Evolutionary conservation across 225 moss, liverwort and hornwort species (phyloP), one percentile per base, ranked within the genome.

Genomic region (Neckera pumila): DNA sequence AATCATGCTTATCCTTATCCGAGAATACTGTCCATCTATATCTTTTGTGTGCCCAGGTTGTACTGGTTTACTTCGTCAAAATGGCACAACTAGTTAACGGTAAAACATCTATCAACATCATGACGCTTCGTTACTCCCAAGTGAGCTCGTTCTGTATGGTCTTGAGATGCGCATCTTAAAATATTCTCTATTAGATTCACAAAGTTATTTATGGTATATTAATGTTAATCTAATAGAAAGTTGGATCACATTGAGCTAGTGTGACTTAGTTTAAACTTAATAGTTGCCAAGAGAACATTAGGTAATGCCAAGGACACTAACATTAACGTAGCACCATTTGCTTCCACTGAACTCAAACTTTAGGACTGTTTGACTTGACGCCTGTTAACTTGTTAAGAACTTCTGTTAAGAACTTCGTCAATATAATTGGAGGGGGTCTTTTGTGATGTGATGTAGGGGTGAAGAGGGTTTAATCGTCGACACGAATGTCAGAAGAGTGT

Each of bases 391-490:
- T 76, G 63, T 30, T n/a, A n/a, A n/a, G n/a, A n/a, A n/a, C n/a
- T n/a, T n/a, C n/a, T n/a, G 51, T 76, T 7, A 30, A 76, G 20
- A 63, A 9, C 36, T 49, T 85, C 10, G 25, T 85, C 61, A 62
- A 75, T 63, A 49, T 78, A 77, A 64, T 60, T 76, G 30, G 31
- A 86, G 53, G 43, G 30, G 31, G 31, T 31, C 40, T 51, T 77
- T 54, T 89, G 95, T 91, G 78, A 88, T 91, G 95, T 93, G 90
- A 87, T 65, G 89, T 70, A 98, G 98, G 97, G 96, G 94, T 89
- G 95, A 97, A 89, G 97, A 97, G 88, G 98, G 98, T 79, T 93
- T 98, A 58, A 98, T 98, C 57, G 96, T 95, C 82, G 98, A 98
- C 90, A 96, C 97, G 58, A 98, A 97, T 93, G 95, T 98, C 81